Conservation (phyloP, 129 eudicot species). For the Smallanthus sonchifolius region DNA sequence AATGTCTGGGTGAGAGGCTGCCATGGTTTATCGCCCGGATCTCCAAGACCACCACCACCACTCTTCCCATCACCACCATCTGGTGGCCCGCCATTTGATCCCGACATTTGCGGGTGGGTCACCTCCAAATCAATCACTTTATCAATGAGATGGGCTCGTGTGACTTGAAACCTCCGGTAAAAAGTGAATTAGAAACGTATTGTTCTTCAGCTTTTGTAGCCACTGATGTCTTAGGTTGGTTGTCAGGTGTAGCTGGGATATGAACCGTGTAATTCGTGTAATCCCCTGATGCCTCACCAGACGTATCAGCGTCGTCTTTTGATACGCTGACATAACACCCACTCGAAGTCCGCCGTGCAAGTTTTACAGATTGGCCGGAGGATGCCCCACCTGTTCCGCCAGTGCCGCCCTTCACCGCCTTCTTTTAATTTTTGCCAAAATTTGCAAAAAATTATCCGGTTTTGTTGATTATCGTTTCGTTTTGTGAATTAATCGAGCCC, state of each 20-base stretch:
- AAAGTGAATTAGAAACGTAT: constrained; percentile 75
- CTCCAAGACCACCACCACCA: constrained; percentile 30
- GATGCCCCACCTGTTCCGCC: constrained; percentile 23
- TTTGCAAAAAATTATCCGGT: background rate
- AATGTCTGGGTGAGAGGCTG: constrained; percentile 61
- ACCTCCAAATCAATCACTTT: constrained; percentile 76
- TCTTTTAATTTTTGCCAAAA: constrained; percentile 12
- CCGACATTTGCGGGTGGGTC: constrained; percentile 70
- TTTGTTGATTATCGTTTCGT: background rate
- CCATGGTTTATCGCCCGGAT: constrained; percentile 69
- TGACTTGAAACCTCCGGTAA: constrained; percentile 89
- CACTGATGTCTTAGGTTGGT: constrained; percentile 64
- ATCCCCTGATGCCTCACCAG: constrained; percentile 59
- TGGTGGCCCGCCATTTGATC: constrained; percentile 77
- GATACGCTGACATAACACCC: constrained; percentile 78
- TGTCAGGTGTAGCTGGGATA: constrained; percentile 72
- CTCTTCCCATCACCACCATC: constrained; percentile 46
- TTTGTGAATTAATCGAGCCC: constrained; percentile 6
- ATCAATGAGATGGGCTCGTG: constrained; percentile 85
- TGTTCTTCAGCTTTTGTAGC: constrained; percentile 93
- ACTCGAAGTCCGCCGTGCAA: constrained; percentile 77
- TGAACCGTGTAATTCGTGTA: constrained; percentile 83
- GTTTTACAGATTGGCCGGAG: constrained; percentile 60
- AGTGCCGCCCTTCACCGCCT: constrained; percentile 33
- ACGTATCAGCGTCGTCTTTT: constrained; percentile 58